Base-by-base conservation (phyloP, 208 protist species). In the Naegleria fowleri region DNA sequence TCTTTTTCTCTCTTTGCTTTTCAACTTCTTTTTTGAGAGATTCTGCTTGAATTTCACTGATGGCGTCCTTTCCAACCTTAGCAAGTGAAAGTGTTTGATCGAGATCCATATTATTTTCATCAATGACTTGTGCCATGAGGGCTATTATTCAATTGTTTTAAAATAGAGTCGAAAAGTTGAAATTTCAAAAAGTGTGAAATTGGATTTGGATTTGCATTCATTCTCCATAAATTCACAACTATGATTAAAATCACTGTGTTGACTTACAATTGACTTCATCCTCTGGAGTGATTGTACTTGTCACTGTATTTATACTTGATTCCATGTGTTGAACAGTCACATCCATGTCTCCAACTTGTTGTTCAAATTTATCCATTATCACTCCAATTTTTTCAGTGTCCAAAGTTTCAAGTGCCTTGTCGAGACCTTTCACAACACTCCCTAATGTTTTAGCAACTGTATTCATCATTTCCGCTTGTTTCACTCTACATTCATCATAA, bases 311-410 rank as follows among this genome's bases (percentile, higher is more conserved):
- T 94, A 99, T 99, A 25, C 97, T 95, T 40, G 94, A 95, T 90
- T 99, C 97, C 93, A 99, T 97, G 91, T 98, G 98, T 5, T 94
- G 92, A 1, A 95, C 96, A 43, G 96, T 96, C 9, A 99, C 97
- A 93, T 99, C 98, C 88, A 99, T 95, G 55, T 96, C 96, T 91
- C 99, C 97, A 93, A 99, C 99, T 91, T 99, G 98, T 92, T 97
- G 93, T 93, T 99, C 98, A 91, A 99, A 99, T 91, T 96, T 96
- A 90, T 99, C 98, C 98, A 99, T 99, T 4, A 99, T 92, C n/a
- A 86, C 75, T 7, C 94, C 93, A 19, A 97, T 96, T 92, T 95
- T 90, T n/a, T 76, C 25, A 36, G 40, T 19, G 51, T 86, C 52
- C 83, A 88, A 84, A 9, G 90, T 29, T 36, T 79, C 19, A 7